Evolutionary conservation across 2,329 filamentous ascomycete genomes (phyloP), one percentile per base, ranked within the genome.

Genomic region (Cladosporium colombiae): DNA sequence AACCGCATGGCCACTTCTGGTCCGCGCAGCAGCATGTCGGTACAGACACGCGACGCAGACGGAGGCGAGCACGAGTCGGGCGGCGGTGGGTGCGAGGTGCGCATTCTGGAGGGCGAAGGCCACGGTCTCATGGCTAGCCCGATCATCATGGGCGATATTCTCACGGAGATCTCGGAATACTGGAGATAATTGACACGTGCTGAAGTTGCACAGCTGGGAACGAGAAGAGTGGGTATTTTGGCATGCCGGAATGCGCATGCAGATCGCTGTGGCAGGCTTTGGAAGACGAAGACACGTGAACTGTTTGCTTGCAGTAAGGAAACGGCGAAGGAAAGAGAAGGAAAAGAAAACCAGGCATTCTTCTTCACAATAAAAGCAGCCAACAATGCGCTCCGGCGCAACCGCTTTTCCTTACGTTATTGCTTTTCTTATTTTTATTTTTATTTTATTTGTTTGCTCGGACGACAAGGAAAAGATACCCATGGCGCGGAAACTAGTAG

Each of bases 111-210:
- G 70, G 92, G 91, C 6, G 94, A 99, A 77, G 92, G 93, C 3
- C 95, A 99, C 75, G 94, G 95, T 0, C 81, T 99, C 27, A 99
- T 99, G 95, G 95, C 95, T 0, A 96, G 90, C 70, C 93, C 95
- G 0, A 83, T 84, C 16, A 94, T 98, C 53, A 99, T 99, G 95
- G 91, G 92, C 52, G 88, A 89, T 23, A 91, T 98, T n/a, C 81
- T 99, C 40, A 94, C 92, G 78, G 95, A 99, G 80, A 96, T 99
- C 74, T 91, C 91, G 62, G 89, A 89, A 70, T 95, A 98, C 77
- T 98, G 94, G 94, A 70, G 63, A 56, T 46, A 65, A 10, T 3
- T 1, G 33, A 35, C 11, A 14, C 2, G 33, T 35, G 13, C 13
- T 14, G 33, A 14, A 13, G 33, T 14, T 13, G 40, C 13, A n/a